phyloP scores from a whole-genome alignment of 495 filamentous ascomycete species.

The Aspergillus conjunctus region DNA sequence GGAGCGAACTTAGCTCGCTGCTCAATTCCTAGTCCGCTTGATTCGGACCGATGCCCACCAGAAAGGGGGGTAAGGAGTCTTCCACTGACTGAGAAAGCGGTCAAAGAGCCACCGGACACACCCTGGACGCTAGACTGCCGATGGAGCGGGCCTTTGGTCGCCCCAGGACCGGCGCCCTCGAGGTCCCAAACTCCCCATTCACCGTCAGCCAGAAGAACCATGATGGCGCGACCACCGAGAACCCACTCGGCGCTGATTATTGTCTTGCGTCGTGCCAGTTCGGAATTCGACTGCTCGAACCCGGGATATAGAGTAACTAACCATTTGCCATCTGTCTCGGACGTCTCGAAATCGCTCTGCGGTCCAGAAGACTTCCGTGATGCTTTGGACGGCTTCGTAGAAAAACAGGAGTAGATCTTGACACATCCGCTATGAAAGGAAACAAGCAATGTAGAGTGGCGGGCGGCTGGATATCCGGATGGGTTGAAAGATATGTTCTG shows the following conservation, averaged over 20 bases:
- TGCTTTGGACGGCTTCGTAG: slow-evolving; percentile 31
- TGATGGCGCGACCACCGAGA: slow-evolving; percentile 71
- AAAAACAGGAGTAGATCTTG: slow-evolving; percentile 62
- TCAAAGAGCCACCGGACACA: slow-evolving; percentile 65
- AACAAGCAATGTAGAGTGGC: slow-evolving; percentile 65
- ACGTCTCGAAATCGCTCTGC: slow-evolving; percentile 36
- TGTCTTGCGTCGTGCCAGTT: slow-evolving; percentile 62
- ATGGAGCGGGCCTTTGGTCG: slow-evolving; percentile 54
- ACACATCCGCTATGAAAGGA: slow-evolving; percentile 68
- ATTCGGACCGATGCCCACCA: slow-evolving; percentile 33
- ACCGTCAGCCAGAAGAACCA: slow-evolving; percentile 78
- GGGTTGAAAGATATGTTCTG: slow-evolving; percentile 74
- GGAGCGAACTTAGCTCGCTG: slow-evolving; percentile 66
- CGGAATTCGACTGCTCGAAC: slow-evolving; percentile 51
- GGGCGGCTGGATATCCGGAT: slow-evolving; percentile 55
- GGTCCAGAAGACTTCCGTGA: slow-evolving; percentile 30
- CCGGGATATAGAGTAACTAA: slow-evolving; percentile 69
- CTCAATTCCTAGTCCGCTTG: slow-evolving; percentile 37
- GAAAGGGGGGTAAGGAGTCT: slow-evolving; percentile 55
- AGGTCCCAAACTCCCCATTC: slow-evolving; percentile 96
- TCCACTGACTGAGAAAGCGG: slow-evolving; percentile 68
- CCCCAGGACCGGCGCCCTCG: slow-evolving; percentile 62
- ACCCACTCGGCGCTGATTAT: slow-evolving; percentile 85
- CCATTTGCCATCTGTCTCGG: slow-evolving; percentile 55
- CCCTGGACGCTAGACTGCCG: slow-evolving; percentile 57